A percentile compares a stretch with the other conserved stretches of the same genome.
phyloP scores from a whole-genome alignment of 768 basidiomycete genomes.

The Suillus subluteus region DNA sequence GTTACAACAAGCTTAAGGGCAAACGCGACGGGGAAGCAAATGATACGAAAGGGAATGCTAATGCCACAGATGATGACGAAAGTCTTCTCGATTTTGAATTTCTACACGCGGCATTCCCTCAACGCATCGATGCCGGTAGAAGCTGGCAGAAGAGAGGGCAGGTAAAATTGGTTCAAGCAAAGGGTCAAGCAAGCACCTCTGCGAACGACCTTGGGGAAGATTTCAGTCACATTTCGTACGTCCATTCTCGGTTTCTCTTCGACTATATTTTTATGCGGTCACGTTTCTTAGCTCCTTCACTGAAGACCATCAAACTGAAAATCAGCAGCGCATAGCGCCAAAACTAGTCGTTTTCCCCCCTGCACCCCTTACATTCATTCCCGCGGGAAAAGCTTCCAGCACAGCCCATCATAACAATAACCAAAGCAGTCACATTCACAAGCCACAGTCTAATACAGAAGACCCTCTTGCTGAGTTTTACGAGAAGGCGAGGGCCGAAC shows the following conservation, averaged over 20 bases:
- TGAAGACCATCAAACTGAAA: neutral
- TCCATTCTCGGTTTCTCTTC: constrained; percentile 12
- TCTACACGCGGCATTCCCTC: constrained; percentile 49
- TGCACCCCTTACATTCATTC: constrained; percentile 24
- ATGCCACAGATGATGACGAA: constrained; percentile 13
- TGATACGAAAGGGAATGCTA: constrained; percentile 19
- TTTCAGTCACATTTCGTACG: constrained; percentile 54
- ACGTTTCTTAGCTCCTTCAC: neutral
- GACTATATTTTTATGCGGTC: neutral
- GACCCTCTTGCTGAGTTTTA: constrained; percentile 75
- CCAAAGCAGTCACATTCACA: constrained; percentile 22
- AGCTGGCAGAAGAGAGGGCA: constrained; percentile 22
- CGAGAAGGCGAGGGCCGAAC: constrained; percentile 53
- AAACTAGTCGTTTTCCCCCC: constrained; percentile 28
- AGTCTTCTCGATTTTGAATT: constrained; percentile 41
- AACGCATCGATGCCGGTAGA: constrained; percentile 50
- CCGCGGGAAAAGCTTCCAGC: neutral
- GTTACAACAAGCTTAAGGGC: constrained; percentile 17
- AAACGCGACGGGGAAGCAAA: constrained; percentile 12
- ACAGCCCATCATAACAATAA: constrained; percentile 10
- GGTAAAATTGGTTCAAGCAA: constrained; percentile 10
- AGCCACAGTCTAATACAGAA: constrained; percentile 22
- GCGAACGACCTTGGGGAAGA: constrained; percentile 31
- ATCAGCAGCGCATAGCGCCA: neutral
- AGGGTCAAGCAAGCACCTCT: neutral